Evolutionary conservation across 139 green algal species (phyloP), one percentile per base, ranked within the genome.

Genomic region (Micractinium sp.): DNA sequence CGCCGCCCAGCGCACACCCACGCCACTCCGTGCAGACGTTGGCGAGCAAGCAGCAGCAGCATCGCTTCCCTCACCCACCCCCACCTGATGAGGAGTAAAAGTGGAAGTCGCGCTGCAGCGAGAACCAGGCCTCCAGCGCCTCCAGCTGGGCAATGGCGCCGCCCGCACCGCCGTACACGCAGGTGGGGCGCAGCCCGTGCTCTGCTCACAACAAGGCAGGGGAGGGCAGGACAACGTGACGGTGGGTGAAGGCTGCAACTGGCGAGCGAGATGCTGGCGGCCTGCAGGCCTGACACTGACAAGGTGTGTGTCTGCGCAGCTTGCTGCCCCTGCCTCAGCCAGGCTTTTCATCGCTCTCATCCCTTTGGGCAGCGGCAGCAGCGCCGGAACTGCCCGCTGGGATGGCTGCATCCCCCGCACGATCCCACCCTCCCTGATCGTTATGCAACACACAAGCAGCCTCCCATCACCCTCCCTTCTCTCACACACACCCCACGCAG

Each of bases 61-160:
- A 31, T 13, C 1, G 27, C 71, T 25, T 20, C 73, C 41, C n/a
- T 39, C 31, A 14, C 20, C 20, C 14, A 53, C 3, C 33, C 14
- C 16, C 56, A 86, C 81, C 81, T 23, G 92, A 95, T 4, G 74
- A 80, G 15, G 94, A 95, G 91, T 94, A 98, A 88, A 98, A 97
- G n/a, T 88, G 60, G 87, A 97, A 96, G 47, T 92, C 92, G 27
- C 83, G 86, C 94, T 98, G 96, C 67, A 88, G 25, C 53, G 92
- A 82, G 56, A 97, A 97, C 94, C 96, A 96, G 18, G 86, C 77
- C 77, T 88, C 89, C 71, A 98, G 89, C 23, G 84, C 35, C 74
- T 91, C 82, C 76, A 98, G 92, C 92, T 97, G 91, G 16, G 92
- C 82, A 25, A 97, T 88, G n/a, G 92, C 93, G 60, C 93, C 93